Evolutionary conservation across 2,329 filamentous ascomycete genomes (phyloP).

Genomic region (Fusarium caatingaense): DNA sequence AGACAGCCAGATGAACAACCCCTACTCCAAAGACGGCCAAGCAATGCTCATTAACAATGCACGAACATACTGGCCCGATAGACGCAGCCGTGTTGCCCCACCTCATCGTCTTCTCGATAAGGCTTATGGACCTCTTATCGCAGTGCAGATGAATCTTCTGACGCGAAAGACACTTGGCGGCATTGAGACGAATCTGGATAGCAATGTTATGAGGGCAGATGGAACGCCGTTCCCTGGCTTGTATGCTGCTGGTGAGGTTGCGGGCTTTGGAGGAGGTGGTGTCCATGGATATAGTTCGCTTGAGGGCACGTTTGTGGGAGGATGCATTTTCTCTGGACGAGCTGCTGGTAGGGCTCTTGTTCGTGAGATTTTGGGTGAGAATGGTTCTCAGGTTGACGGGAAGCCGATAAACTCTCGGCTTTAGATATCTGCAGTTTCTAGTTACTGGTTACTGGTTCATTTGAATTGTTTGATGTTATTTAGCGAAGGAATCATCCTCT

Average conservation of each 20-base stretch:
- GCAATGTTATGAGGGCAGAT: conserved; percentile 66
- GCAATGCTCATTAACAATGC: conserved; percentile 70
- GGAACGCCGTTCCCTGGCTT: conserved; percentile 62
- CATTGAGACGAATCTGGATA: conserved; percentile 68
- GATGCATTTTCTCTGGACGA: conserved; percentile 71
- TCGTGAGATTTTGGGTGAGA: conserved; percentile 53
- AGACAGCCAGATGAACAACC: conserved; percentile 67
- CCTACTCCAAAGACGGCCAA: conserved; percentile 70
- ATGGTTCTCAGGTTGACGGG: not conserved
- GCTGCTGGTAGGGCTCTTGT: conserved; percentile 67
- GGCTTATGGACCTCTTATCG: conserved; percentile 68
- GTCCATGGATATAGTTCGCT: conserved; percentile 72
- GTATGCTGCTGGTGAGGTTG: conserved; percentile 70
- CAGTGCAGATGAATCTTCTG: conserved; percentile 69
- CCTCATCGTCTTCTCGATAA: conserved; percentile 66
- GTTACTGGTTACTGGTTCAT: not conserved
- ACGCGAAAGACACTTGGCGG: conserved; percentile 71
- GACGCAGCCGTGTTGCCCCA: conserved; percentile 61
- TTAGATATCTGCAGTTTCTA: not conserved
- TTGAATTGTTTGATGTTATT: not conserved
- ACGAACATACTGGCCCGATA: conserved; percentile 66
- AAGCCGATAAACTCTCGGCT: conserved; percentile 15
- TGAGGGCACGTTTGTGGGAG: conserved; percentile 71
- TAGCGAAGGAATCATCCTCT: not conserved
- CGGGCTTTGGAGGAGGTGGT: conserved; percentile 71